A percentile compares a stretch with the other conserved stretches of the same genome.
Evolutionary conservation across 495 filamentous ascomycete genomes (phyloP).

Genomic region (Venustampulla echinocandica): DNA sequence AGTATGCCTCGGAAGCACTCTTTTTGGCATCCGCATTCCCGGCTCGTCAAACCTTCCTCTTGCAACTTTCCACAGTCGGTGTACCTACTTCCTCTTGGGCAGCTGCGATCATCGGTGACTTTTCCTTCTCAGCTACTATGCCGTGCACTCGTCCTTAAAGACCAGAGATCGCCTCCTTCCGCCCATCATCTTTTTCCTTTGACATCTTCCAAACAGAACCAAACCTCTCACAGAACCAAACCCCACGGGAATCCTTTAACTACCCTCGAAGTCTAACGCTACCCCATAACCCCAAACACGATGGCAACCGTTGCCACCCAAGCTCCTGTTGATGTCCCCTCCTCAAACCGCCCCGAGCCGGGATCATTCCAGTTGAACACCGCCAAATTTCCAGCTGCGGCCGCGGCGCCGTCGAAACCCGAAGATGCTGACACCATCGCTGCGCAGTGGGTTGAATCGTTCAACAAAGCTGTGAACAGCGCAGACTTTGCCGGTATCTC

Average conservation of each 20-base stretch:
- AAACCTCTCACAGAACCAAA: background rate
- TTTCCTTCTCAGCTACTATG: too few relatives aligned
- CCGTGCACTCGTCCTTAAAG: too few relatives aligned
- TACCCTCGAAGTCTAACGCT: background rate
- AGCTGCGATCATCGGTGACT: too few relatives aligned
- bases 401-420: slow-evolving; percentile 20
- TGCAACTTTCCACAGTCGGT: background rate
- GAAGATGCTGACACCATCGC: slow-evolving; percentile 42
- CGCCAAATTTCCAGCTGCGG: slow-evolving; percentile 31
- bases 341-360: slow-evolving; percentile 48
- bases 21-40: background rate
- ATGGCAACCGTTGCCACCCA: slow-evolving; percentile 14
- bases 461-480: slow-evolving; percentile 39
- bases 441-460: slow-evolving; percentile 29
- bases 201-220: background rate
- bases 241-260: background rate
- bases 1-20: too few relatives aligned
- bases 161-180: background rate
- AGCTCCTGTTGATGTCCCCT: slow-evolving; percentile 22
- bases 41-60: background rate
- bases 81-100: background rate
- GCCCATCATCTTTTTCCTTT: background rate
- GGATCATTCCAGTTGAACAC: slow-evolving; percentile 48
- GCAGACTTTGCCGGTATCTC: slow-evolving; percentile 29
- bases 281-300: background rate